phyloP scores from a whole-genome alignment of 73 alveolate genomes.

The Diophrys sp. region DNA sequence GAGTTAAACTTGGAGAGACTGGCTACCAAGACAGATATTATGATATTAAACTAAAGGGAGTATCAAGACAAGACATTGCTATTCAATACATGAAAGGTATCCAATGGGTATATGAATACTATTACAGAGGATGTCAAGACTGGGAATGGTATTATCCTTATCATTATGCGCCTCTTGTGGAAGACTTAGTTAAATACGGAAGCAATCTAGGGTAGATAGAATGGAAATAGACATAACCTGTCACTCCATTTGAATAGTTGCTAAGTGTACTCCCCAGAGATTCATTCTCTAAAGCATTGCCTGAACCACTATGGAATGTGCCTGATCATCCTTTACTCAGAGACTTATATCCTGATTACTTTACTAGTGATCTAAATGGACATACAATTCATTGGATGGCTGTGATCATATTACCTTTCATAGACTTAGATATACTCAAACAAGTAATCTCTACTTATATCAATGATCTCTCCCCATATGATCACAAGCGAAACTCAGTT shows the following conservation, averaged over 20 bases:
- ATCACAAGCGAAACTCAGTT: not conserved
- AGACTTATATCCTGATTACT: constrained; percentile 96
- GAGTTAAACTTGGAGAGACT: constrained; percentile 62
- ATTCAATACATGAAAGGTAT: constrained; percentile 93
- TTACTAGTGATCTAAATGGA: constrained; percentile 93
- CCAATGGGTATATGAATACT: constrained; percentile 94
- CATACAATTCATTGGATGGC: constrained; percentile 98
- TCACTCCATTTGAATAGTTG: constrained; percentile 77
- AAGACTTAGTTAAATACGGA: constrained; percentile 73
- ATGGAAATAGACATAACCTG: constrained; percentile 65
- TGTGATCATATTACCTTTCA: constrained; percentile 88
- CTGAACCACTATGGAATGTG: constrained; percentile 69
- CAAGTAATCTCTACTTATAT: constrained; percentile 48
- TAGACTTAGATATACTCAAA: constrained; percentile 77
- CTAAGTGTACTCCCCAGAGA: constrained; percentile 89
- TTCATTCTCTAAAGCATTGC: constrained; percentile 72
- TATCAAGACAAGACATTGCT: constrained; percentile 44
- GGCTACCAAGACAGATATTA: constrained; percentile 89
- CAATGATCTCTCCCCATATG: not conserved
- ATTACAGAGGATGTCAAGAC: constrained; percentile 91
- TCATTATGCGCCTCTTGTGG: constrained; percentile 96
- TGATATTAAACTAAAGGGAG: constrained; percentile 73
- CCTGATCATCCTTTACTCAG: constrained; percentile 71
- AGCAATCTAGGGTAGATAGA: constrained; percentile 42
- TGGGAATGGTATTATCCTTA: constrained; percentile 97